These are phyloP conservation scores for Dendrostoma leiphaemia DNA, from an alignment of 2,329 filamentous ascomycete species.

Conservation along the genomic window DNA sequence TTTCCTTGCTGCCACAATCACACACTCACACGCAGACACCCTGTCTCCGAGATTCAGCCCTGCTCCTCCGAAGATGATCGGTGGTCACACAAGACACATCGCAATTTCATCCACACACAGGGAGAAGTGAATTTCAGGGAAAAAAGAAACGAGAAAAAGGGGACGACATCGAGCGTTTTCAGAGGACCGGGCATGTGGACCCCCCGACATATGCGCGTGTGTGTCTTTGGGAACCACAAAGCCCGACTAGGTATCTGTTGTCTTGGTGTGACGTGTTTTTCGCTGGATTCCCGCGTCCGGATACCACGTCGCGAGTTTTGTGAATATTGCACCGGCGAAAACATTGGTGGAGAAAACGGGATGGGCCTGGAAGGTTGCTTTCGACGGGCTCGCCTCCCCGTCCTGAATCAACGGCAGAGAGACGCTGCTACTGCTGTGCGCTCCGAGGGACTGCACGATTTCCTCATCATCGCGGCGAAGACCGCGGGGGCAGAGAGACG, in stretches of 20 bases:
- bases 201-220: background rate
- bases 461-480: background rate
- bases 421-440: slow-evolving; percentile 4
- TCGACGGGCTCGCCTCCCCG: background rate
- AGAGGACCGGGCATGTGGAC: no score
- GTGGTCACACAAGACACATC: slow-evolving; percentile 12
- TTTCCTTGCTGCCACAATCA: background rate
- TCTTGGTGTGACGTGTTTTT: slow-evolving; percentile 14
- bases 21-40: background rate
- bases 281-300: background rate
- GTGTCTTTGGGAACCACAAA: slow-evolving; percentile 9
- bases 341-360: slow-evolving; percentile 19
- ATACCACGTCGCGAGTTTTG: slow-evolving; percentile 6
- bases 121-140: no score
- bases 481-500: no score
- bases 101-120: slow-evolving; percentile 3
- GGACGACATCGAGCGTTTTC: no score
- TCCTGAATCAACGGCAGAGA: background rate
- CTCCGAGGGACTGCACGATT: background rate
- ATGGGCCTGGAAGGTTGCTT: background rate
- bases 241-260: background rate
- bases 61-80: slow-evolving; percentile 7
- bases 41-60: slow-evolving; percentile 2
- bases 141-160: background rate
- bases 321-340: background rate